A percentile compares a stretch with the other conserved stretches of the same genome.
These are phyloP conservation scores for Auriscalpium microsporum DNA, from an alignment of 768 basidiomycete species.

Conservation along the genomic window DNA sequence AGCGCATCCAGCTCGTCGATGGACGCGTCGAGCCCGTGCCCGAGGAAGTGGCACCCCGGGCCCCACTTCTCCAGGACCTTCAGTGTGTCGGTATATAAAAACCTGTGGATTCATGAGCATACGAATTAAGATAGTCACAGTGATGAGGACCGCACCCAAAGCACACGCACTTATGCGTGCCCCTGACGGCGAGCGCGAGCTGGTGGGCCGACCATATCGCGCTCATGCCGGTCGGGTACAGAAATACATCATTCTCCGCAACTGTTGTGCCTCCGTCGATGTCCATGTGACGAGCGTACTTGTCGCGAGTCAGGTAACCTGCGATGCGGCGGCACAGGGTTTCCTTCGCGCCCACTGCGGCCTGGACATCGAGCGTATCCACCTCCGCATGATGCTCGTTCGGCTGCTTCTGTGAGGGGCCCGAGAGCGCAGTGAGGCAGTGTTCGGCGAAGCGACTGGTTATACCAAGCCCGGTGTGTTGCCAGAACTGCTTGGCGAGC, in stretches of 20 bases:
- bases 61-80: constrained; percentile 96
- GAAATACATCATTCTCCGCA: constrained; percentile 80
- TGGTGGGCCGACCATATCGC: constrained; percentile 92
- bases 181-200: constrained; percentile 44
- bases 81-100: constrained; percentile 91
- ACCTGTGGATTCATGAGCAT: constrained; percentile 37
- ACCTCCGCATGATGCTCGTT: constrained; percentile 2
- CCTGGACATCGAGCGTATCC: constrained; percentile 53
- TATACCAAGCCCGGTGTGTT: constrained; percentile 86
- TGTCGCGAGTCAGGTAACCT: constrained; percentile 48
- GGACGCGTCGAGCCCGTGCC: constrained; percentile 67
- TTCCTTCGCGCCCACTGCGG: constrained; percentile 71
- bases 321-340: constrained; percentile 85
- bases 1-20: constrained; percentile 63
- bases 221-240: constrained; percentile 85
- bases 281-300: constrained; percentile 44
- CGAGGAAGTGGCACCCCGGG: constrained; percentile 85
- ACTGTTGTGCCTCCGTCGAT: constrained; percentile 69
- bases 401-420: constrained; percentile 24
- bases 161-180: constrained; percentile 75
- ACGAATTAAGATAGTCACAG: not conserved
- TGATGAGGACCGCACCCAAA: constrained; percentile 65
- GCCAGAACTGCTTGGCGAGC: constrained; percentile 90
- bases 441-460: constrained; percentile 84
- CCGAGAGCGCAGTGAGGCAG: constrained; percentile 57